These are phyloP conservation scores for Leptographium lundbergii DNA, from an alignment of 2,329 filamentous ascomycete genomes.

Conservation along the genomic window DNA sequence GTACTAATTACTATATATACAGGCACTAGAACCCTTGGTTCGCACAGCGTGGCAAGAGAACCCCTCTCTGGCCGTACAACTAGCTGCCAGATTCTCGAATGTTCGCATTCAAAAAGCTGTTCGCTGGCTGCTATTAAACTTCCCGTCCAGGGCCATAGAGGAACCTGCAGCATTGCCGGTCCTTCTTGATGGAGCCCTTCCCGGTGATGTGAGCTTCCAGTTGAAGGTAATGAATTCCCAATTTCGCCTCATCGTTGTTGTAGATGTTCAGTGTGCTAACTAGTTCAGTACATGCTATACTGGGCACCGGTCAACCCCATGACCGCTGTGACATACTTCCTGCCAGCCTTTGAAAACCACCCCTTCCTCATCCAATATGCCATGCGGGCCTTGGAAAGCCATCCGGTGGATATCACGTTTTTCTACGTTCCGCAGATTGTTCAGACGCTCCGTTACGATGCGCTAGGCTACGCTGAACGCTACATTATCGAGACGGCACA, in stretches of 20 bases:
- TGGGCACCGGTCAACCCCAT: conserved; percentile 91
- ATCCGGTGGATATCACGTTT: conserved; percentile 94
- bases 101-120: conserved; percentile 62
- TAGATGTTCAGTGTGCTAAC: conserved; percentile 17
- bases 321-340: conserved; percentile 83
- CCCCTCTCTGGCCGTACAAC: conserved; percentile 75
- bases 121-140: conserved; percentile 66
- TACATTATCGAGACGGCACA: conserved; percentile 96
- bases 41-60: conserved; percentile 79
- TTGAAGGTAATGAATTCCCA: conserved; percentile 49
- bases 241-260: not conserved
- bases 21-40: conserved; percentile 52
- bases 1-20: not conserved
- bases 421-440: conserved; percentile 99
- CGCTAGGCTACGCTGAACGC: conserved; percentile 83
- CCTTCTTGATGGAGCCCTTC: conserved; percentile 64
- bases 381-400: conserved; percentile 85
- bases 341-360: conserved; percentile 82
- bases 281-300: conserved; percentile 65
- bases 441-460: conserved; percentile 85
- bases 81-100: conserved; percentile 68
- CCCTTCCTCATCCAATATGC: conserved; percentile 93
- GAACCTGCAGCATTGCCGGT: conserved; percentile 76
- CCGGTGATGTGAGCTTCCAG: conserved; percentile 68
- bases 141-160: conserved; percentile 67